Evolutionary conservation across 2,329 filamentous ascomycete species (phyloP).

Genomic region (Penicillium rolfsii): DNA sequence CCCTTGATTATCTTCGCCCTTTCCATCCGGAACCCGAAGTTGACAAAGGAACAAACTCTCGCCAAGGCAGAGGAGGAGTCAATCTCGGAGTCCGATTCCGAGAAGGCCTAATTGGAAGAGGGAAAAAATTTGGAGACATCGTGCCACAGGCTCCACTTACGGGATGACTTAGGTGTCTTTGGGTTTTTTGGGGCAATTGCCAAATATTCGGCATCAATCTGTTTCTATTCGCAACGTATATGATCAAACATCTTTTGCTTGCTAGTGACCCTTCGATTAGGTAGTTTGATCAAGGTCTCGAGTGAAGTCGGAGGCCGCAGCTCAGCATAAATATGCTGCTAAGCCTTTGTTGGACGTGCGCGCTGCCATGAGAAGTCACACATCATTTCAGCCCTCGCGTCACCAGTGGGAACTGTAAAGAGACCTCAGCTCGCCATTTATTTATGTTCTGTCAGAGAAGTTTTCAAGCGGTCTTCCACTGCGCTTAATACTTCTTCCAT

Average conservation of each 20-base stretch:
- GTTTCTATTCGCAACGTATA: neutral
- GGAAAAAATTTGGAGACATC: no score
- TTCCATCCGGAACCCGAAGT: conserved; percentile 51
- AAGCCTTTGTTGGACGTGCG: neutral
- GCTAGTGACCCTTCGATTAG: neutral
- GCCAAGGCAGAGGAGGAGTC: conserved; percentile 5
- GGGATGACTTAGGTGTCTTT: no score
- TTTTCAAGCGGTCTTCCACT: neutral
- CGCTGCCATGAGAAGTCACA: neutral
- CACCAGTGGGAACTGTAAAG: neutral
- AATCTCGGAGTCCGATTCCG: neutral
- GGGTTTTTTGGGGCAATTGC: neutral
- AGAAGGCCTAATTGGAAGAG: neutral
- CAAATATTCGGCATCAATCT: neutral
- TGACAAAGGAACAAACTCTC: conserved; percentile 50
- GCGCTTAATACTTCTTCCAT: neutral
- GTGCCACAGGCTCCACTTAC: neutral
- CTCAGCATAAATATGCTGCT: neutral
- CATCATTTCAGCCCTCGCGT: neutral
- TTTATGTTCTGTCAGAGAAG: neutral
- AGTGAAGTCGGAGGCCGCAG: neutral
- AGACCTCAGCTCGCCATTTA: neutral
- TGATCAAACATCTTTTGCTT: neutral
- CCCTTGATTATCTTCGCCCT: conserved; percentile 52
- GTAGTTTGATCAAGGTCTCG: neutral